Base-by-base conservation (phyloP, 2,329 filamentous ascomycete genomes). In the Arachnomyces sp. region DNA sequence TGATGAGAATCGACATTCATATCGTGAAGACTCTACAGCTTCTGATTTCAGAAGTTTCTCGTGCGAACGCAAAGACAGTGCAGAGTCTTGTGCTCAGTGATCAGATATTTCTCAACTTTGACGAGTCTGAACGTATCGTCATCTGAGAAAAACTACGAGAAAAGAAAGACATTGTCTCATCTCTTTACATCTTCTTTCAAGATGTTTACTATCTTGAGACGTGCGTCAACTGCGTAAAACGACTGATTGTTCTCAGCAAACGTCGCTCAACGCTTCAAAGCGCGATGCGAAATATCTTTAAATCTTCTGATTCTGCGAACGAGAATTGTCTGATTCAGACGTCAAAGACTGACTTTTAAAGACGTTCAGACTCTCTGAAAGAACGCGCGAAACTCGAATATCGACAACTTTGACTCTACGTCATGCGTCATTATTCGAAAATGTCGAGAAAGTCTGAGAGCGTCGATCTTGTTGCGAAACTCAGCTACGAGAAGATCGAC, bases 141-240 rank as follows among this genome's bases (percentile, higher is more conserved):
- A 62, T 65, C 16, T 66, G 43, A 53, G 39, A 41, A 18, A 44
- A 47, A 34, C 28, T 64, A 30, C 46, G 44, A 43, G 15, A 42
- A 39, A 25, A 40, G 46, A 39, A 57, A n/a, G 38, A 37, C 28
- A 43, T 65, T 3, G 55, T 65, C 37, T 59, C 55, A 5, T 64
- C 55, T 28, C 53, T 66, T 16, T 50, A 54, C 40, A 59, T 45
- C 28, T 65, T 66, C 46, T 66, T 66, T 43, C 43, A 59, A 36
- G 56, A 66, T 40, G 43, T 64, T 8, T 57, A 53, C 34, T 64
- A 59, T 40, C 42, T 65, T 5, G 47, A 57, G 48, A 43, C 36
- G 16, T 53, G 47, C 31, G 48, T 51, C 15, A 37, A 58, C 38
- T 49, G 38, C 34, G 38, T 62, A 28, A 59, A 61, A 46, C 47